Conservation (phyloP, 495 filamentous ascomycete genomes). For the Podospora sp. region DNA sequence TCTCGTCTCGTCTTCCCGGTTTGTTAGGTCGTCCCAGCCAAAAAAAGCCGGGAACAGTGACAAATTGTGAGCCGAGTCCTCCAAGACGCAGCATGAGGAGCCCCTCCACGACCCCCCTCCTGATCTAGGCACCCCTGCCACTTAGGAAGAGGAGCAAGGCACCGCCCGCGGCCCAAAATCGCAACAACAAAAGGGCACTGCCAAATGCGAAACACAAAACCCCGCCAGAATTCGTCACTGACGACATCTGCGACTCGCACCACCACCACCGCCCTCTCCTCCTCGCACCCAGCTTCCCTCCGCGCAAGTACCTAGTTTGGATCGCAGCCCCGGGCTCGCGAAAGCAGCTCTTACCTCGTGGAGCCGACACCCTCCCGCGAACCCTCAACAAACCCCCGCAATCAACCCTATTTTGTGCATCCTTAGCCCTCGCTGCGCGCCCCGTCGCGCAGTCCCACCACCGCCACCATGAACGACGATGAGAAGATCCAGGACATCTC, state of each 20-base stretch:
- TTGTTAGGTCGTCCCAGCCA: neutral
- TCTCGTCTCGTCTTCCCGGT: neutral
- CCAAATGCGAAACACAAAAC: constrained; percentile 42
- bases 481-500: constrained; percentile 84
- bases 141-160: constrained; percentile 24
- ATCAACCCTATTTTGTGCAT: constrained; percentile 25
- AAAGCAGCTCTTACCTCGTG: constrained; percentile 17
- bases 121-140: constrained; percentile 14
- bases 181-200: constrained; percentile 26
- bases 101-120: neutral
- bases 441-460: constrained; percentile 44
- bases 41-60: constrained; percentile 1
- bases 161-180: constrained; percentile 23
- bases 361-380: constrained; percentile 5
- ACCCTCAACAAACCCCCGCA: neutral
- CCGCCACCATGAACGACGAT: constrained; percentile 67
- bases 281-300: constrained; percentile 10
- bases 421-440: constrained; percentile 33
- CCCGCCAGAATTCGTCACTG: constrained; percentile 42
- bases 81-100: neutral
- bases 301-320: constrained; percentile 6
- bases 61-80: neutral
- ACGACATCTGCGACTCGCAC: constrained; percentile 34
- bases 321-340: constrained; percentile 11
- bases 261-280: constrained; percentile 13